A percentile compares a stretch with the other conserved stretches of the same genome.
These are phyloP conservation scores for Sporothrix brunneoviolacea DNA, from an alignment of 2,329 filamentous ascomycete species.

Conservation along the genomic window DNA sequence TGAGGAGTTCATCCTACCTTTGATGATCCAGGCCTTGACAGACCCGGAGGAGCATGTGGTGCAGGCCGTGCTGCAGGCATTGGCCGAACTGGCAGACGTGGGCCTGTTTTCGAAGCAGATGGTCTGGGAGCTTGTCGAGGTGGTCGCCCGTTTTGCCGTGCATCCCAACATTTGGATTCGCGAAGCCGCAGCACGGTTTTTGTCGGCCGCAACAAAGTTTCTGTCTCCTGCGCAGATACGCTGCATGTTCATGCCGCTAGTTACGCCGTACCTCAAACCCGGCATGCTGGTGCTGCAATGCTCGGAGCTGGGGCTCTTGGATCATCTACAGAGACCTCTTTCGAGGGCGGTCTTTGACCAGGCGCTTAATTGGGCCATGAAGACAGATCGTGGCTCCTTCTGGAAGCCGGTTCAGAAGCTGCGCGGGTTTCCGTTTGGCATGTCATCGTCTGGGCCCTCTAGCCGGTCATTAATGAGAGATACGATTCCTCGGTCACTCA, in stretches of 20 bases:
- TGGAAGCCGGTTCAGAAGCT: slow-evolving; percentile 74
- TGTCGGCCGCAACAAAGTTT: slow-evolving; percentile 68
- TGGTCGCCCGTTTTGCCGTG: slow-evolving; percentile 77
- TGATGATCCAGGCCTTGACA: slow-evolving; percentile 92
- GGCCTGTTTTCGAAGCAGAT: slow-evolving; percentile 80
- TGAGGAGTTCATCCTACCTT: slow-evolving; percentile 89
- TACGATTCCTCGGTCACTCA: slow-evolving; percentile 49
- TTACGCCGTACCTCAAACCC: slow-evolving; percentile 75
- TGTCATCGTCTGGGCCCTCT: slow-evolving; percentile 42
- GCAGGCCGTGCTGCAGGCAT: slow-evolving; percentile 78
- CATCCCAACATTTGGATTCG: slow-evolving; percentile 95
- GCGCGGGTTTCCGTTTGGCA: slow-evolving; percentile 56
- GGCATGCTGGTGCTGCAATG: slow-evolving; percentile 49
- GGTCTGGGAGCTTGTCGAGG: slow-evolving; percentile 80
- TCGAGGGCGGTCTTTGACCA: slow-evolving; percentile 77
- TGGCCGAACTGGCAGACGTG: slow-evolving; percentile 81
- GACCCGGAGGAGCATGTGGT: slow-evolving; percentile 93
- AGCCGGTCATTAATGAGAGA: slow-evolving; percentile 52
- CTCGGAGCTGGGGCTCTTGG: slow-evolving; percentile 67
- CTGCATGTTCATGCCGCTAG: slow-evolving; percentile 74
- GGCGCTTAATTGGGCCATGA: slow-evolving; percentile 76
- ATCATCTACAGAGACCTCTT: slow-evolving; percentile 75
- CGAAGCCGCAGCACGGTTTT: slow-evolving; percentile 78
- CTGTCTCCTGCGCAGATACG: slow-evolving; percentile 73
- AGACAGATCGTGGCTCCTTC: slow-evolving; percentile 74